Evolutionary conservation across 2,329 filamentous ascomycete genomes (phyloP), one percentile per base, ranked within the genome.

Genomic region (Helotiales sp.): DNA sequence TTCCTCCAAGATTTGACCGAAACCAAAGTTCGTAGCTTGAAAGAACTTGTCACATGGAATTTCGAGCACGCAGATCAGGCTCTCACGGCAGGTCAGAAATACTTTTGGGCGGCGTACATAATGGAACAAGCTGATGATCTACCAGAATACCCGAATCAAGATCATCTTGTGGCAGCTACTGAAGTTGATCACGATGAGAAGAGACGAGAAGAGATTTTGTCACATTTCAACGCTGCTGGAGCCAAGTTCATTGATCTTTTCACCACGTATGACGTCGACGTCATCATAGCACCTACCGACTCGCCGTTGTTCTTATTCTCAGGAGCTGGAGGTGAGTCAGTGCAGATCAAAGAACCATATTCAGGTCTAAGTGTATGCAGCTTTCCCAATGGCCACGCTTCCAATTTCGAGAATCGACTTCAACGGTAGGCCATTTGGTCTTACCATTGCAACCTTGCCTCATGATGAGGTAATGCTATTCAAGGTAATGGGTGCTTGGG

Each of bases 221-320:
- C 27, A 31, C 25, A 27, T 27, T 19, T 8, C 17, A 4, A 33
- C 8, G 6, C 34, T 56, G 2, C 19, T 51, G 17, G 33, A 56
- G 2, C n/a, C n/a, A n/a, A n/a, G n/a, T n/a, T n/a, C n/a, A n/a
- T n/a, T n/a, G n/a, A n/a, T n/a, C n/a, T n/a, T n/a, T n/a, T n/a
- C n/a, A n/a, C n/a, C n/a, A n/a, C n/a, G n/a, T 42, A 30, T 27
- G 34, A 22, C 12, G 33, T 56, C 27, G 30, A 56, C 51, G 46
- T 56, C n/a, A 56, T 55, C 13, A 55, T 55, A 13, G 53, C 9
- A 3, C 53, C 53, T 15, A 44, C 33, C 5, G 53, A 55, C 30
- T 24, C 9, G 9, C 31, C 31, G 9, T 34, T 34, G 4, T 25
- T 15, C 9, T 25, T 31, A 6, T 15, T 34, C 15, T 9, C 15